A percentile compares a stretch with the other conserved stretches of the same genome.
Evolutionary conservation across 805 yeast species (phyloP).

Genomic region (Saccharomycodes ludwigii): DNA sequence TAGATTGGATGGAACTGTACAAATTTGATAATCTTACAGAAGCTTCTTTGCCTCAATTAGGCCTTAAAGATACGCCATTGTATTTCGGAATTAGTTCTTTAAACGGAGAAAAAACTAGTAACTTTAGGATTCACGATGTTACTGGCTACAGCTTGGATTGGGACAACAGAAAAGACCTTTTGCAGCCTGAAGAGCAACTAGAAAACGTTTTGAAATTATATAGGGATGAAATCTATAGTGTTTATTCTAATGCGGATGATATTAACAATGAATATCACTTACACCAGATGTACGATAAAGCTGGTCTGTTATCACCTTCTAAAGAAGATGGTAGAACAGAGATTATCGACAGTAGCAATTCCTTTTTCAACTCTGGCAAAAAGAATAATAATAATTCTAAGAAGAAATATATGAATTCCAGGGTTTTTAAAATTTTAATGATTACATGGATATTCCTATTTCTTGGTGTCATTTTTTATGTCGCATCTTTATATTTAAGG

Average conservation of each 20-base stretch:
- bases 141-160: conserved; percentile 5
- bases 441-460: conserved; percentile 1
- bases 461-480: conserved; percentile 2
- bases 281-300: conserved; percentile 6
- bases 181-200: conserved; percentile 4
- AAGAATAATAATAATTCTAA: conserved; percentile 1
- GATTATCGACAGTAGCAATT: background rate
- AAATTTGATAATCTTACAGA: conserved; percentile 5
- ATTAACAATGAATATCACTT: conserved; percentile 6
- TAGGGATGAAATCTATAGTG: conserved; percentile 4
- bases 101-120: conserved; percentile 7
- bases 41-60: background rate
- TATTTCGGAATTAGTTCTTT: conserved; percentile 7
- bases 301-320: conserved; percentile 6
- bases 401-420: conserved; percentile 1
- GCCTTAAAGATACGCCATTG: no score
- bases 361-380: background rate
- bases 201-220: conserved; percentile 6
- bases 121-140: conserved; percentile 6
- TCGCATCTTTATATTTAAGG: conserved; percentile 5
- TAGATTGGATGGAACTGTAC: conserved; percentile 5
- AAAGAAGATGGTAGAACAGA: conserved; percentile 4
- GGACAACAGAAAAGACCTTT: conserved; percentile 5
- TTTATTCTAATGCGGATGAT: no score
- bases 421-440: conserved; percentile 1